Conservation (phyloP, 306 rosid species). For the Cucurbita ficifolia region DNA sequence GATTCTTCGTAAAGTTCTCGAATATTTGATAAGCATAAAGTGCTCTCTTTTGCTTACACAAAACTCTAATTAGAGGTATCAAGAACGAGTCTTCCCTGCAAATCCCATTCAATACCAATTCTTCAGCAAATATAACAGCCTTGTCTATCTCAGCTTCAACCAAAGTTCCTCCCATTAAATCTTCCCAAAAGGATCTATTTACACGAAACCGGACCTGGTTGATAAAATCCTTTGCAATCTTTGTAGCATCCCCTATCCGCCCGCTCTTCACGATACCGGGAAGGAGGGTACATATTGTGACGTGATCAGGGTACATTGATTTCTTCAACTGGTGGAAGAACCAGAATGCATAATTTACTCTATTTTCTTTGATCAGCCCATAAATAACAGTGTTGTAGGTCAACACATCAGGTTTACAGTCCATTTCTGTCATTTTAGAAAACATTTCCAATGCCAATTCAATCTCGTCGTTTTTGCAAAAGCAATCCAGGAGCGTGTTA, state of each 20-base stretch:
- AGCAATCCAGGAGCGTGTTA: slow-evolving; percentile 68
- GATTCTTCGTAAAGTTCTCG: slow-evolving; percentile 40
- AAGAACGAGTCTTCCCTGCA: slow-evolving; percentile 51
- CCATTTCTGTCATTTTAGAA: slow-evolving; percentile 50
- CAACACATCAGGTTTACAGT: slow-evolving; percentile 67
- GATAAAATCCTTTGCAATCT: slow-evolving; percentile 38
- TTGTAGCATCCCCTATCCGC: slow-evolving; percentile 44
- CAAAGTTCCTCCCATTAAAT: slow-evolving; percentile 58
- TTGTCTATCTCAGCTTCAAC: slow-evolving; percentile 43
- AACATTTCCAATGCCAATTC: slow-evolving; percentile 58
- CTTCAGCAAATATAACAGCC: slow-evolving; percentile 55
- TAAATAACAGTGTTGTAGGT: slow-evolving; percentile 76
- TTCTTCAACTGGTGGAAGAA: slow-evolving; percentile 94
- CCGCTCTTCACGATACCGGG: slow-evolving; percentile 59
- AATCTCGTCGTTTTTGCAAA: slow-evolving; percentile 77
- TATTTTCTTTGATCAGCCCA: slow-evolving; percentile 57
- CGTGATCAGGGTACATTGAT: slow-evolving; percentile 60
- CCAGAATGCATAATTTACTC: slow-evolving; percentile 65
- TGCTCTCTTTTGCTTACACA: slow-evolving; percentile 45
- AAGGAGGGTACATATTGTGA: slow-evolving; percentile 77
- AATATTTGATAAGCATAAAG: slow-evolving; percentile 58
- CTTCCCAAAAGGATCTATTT: slow-evolving; percentile 55
- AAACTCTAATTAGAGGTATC: slow-evolving; percentile 45
- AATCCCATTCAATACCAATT: slow-evolving; percentile 31
- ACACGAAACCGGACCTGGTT: slow-evolving; percentile 22